Percentiles rank a stretch among this genome's conserved stretches.
Evolutionary conservation across 768 basidiomycete genomes (phyloP).

Genomic region (Lentinula sp.): DNA sequence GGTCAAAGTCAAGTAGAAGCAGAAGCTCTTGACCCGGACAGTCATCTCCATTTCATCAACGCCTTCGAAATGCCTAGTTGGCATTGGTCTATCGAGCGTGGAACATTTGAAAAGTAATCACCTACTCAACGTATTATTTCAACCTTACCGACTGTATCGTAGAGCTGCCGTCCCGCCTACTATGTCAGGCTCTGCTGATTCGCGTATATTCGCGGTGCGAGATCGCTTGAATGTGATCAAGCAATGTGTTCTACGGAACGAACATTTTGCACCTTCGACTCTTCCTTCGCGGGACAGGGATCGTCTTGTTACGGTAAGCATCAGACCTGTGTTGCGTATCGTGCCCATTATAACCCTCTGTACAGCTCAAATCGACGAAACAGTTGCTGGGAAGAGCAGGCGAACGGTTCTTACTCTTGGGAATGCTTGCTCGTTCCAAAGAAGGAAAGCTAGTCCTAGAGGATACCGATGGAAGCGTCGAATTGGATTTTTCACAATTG

Average conservation of each 20-base stretch:
- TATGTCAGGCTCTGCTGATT: constrained; percentile 80
- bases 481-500: constrained; percentile 81
- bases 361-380: constrained; percentile 88
- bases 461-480: constrained; percentile 88
- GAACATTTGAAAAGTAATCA: constrained; percentile 78
- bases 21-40: constrained; percentile 72
- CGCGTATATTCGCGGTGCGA: constrained; percentile 71
- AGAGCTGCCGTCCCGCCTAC: constrained; percentile 54
- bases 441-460: constrained; percentile 90
- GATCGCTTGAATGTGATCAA: constrained; percentile 88
- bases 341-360: background rate
- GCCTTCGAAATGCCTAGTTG: constrained; percentile 96
- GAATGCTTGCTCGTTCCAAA: constrained; percentile 86
- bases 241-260: constrained; percentile 90
- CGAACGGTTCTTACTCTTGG: constrained; percentile 86
- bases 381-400: constrained; percentile 89
- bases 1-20: constrained; percentile 47
- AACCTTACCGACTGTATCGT: background rate
- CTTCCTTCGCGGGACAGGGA: constrained; percentile 84
- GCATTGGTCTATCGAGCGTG: constrained; percentile 83
- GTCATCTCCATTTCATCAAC: constrained; percentile 77
- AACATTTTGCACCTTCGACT: constrained; percentile 96
- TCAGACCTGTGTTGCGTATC: constrained; percentile 13
- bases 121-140: background rate
- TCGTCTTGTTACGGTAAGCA: constrained; percentile 74